A percentile compares a stretch with the other conserved stretches of the same genome.
These are phyloP conservation scores for Hordeum pubiflorum DNA, from an alignment of 202 grass and related monocot species.

Conservation along the genomic window DNA sequence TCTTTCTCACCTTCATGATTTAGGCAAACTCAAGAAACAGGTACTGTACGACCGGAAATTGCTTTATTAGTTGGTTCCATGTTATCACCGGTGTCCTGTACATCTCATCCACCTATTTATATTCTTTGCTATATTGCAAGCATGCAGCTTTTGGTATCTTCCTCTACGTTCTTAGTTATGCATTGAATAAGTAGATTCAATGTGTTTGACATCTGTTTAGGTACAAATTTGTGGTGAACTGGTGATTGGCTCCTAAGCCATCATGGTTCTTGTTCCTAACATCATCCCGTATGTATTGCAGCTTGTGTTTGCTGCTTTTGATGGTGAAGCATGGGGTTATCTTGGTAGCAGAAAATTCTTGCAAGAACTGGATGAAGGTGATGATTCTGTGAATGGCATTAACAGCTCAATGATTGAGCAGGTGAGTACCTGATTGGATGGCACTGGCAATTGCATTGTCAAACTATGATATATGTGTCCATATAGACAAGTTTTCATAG, in stretches of 20 bases:
- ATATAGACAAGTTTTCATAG: neutral
- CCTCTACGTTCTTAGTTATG: neutral
- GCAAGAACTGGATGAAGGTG: slow-evolving; percentile 61
- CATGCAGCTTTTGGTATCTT: neutral
- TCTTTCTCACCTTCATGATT: slow-evolving; percentile 69
- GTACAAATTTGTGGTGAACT: neutral
- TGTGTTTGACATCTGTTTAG: neutral
- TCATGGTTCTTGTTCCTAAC: slow-evolving; percentile 12
- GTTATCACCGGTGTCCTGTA: slow-evolving; percentile 6
- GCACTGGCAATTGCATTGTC: neutral
- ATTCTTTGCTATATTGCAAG: neutral
- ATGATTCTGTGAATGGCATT: slow-evolving; percentile 72
- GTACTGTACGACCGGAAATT: slow-evolving; percentile 30
- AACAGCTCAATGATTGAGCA: slow-evolving; percentile 71
- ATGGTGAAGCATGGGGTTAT: slow-evolving; percentile 96
- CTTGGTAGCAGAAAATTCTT: slow-evolving; percentile 91
- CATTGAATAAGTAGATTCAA: slow-evolving; percentile 15
- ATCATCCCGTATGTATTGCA: slow-evolving; percentile 31
- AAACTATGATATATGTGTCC: neutral
- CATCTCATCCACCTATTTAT: neutral
- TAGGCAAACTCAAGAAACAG: slow-evolving; percentile 86
- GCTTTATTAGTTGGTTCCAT: neutral
- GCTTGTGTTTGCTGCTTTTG: slow-evolving; percentile 84
- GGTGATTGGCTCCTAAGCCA: slow-evolving; percentile 22
- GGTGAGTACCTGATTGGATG: slow-evolving; percentile 34